Evolutionary conservation across 2,329 filamentous ascomycete genomes (phyloP).

Genomic region (Paracamarosporium sp.): DNA sequence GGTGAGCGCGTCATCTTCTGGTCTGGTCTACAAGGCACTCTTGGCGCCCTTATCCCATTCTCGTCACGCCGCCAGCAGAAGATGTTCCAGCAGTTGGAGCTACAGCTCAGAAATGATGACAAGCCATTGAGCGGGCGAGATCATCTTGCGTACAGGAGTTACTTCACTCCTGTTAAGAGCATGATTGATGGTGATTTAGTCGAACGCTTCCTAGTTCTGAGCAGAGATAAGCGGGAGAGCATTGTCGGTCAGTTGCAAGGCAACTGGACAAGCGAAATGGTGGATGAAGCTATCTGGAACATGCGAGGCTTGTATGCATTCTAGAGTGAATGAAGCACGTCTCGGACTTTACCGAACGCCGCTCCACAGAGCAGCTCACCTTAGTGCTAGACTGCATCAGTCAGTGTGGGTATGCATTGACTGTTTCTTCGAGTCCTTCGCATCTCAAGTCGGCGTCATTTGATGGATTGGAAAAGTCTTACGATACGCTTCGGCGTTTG

Average conservation of each 20-base stretch:
- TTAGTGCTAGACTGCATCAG: background rate
- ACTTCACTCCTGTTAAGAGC: slow-evolving; percentile 96
- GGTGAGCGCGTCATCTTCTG: slow-evolving; percentile 91
- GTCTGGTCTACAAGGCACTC: slow-evolving; percentile 92
- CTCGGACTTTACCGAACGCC: background rate
- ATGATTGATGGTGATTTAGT: slow-evolving; percentile 97
- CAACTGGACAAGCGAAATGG: slow-evolving; percentile 76
- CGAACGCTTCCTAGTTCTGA: slow-evolving; percentile 84
- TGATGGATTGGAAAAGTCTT: background rate
- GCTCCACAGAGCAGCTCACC: background rate
- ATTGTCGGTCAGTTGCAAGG: slow-evolving; percentile 93
- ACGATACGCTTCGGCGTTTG: background rate
- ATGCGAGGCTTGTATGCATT: slow-evolving; percentile 45
- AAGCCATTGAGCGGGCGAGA: slow-evolving; percentile 89
- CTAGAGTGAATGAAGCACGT: slow-evolving; percentile 14
- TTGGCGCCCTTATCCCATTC: slow-evolving; percentile 93
- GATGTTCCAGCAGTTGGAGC: slow-evolving; percentile 95
- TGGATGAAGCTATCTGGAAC: slow-evolving; percentile 84
- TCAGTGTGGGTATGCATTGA: background rate
- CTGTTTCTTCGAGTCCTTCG: background rate
- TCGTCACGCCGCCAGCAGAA: slow-evolving; percentile 90
- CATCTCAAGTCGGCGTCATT: background rate
- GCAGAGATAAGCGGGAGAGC: slow-evolving; percentile 90
- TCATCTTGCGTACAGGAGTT: slow-evolving; percentile 93
- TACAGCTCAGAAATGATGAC: slow-evolving; percentile 78